Evolutionary conservation across 2,329 filamentous ascomycete genomes (phyloP).

Genomic region (Stagonosporopsis rhizophila): DNA sequence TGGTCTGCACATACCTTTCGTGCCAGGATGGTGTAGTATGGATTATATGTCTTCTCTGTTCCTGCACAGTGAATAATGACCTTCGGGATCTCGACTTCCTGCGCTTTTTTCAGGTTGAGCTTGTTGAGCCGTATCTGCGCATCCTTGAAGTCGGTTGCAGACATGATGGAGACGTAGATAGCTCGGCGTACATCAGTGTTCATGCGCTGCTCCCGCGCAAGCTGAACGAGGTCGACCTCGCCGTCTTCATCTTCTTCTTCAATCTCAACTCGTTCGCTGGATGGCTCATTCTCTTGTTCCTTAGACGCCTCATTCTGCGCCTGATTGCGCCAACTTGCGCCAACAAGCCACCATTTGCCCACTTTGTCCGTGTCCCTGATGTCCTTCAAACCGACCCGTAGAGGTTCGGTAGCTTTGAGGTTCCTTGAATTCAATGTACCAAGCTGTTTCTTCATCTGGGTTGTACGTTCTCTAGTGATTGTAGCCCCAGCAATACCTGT

Average conservation of each 20-base stretch:
- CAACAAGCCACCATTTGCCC: constrained; percentile 98
- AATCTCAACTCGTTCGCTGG: constrained; percentile 12
- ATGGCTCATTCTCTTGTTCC: constrained; percentile 46
- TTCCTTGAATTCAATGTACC: constrained; percentile 74
- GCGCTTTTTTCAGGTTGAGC: constrained; percentile 82
- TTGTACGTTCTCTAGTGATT: constrained; percentile 80
- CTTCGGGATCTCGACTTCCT: constrained; percentile 84
- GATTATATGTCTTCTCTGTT: constrained; percentile 84
- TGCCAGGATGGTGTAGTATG: constrained; percentile 89
- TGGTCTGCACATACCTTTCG: constrained; percentile 77
- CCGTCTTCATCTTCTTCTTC: constrained; percentile 35
- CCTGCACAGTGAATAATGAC: constrained; percentile 88
- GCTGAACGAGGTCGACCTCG: constrained; percentile 69
- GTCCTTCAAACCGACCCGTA: constrained; percentile 82
- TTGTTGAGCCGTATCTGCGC: constrained; percentile 81
- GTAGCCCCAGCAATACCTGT: constrained; percentile 73
- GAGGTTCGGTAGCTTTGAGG: constrained; percentile 77
- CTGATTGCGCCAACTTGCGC: constrained; percentile 78
- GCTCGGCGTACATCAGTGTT: constrained; percentile 84
- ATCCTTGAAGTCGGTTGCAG: constrained; percentile 81
- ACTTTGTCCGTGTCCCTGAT: constrained; percentile 83
- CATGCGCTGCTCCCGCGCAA: constrained; percentile 84
- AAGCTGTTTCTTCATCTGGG: constrained; percentile 86
- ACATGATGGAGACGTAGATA: constrained; percentile 93
- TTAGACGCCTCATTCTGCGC: constrained; percentile 47